These are phyloP conservation scores for Petasospora fabianii DNA, from an alignment of 1,139 yeast genomes.

Conservation along the genomic window DNA sequence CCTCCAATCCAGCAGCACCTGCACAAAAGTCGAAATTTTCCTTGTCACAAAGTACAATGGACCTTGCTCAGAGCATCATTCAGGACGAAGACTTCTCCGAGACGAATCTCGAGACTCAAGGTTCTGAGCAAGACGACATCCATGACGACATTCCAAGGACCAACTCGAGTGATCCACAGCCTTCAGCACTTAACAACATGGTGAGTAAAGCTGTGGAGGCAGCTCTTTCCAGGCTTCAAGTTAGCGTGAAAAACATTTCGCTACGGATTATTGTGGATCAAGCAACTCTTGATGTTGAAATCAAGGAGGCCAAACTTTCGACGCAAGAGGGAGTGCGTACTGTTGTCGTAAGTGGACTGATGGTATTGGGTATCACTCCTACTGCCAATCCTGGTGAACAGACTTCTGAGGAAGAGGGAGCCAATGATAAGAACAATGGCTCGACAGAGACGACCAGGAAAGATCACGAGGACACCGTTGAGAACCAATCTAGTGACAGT, in stretches of 20 bases:
- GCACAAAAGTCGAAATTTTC: constrained; percentile 35
- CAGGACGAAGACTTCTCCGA: constrained; percentile 23
- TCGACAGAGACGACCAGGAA: too few species aligned
- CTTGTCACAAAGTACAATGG: constrained; percentile 63
- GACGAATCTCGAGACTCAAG: constrained; percentile 6
- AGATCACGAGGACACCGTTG: constrained; percentile 19
- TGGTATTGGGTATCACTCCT: constrained; percentile 38
- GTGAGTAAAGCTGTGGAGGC: constrained; percentile 64
- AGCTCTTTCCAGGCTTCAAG: constrained; percentile 59
- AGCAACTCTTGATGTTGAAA: constrained; percentile 40
- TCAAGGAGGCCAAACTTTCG: constrained; percentile 39
- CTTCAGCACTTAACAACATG: constrained; percentile 43
- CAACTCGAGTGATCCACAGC: constrained; percentile 4
- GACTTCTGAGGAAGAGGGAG: constrained; percentile 3
- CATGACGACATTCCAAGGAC: constrained; percentile 7
- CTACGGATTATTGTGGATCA: constrained; percentile 52
- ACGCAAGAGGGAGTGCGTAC: constrained; percentile 48
- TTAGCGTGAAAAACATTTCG: constrained; percentile 42
- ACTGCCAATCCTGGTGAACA: constrained; percentile 29
- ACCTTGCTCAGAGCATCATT: constrained; percentile 60
- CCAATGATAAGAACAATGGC: too few species aligned
- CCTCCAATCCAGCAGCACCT: constrained; percentile 21
- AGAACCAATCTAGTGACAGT: constrained; percentile 16
- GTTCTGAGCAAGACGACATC: constrained; percentile 11
- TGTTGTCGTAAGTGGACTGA: constrained; percentile 38